phyloP scores from a whole-genome alignment of 805 yeast genomes.

The baker's yeast (Saccharomyces cerevisiae) region DNA sequence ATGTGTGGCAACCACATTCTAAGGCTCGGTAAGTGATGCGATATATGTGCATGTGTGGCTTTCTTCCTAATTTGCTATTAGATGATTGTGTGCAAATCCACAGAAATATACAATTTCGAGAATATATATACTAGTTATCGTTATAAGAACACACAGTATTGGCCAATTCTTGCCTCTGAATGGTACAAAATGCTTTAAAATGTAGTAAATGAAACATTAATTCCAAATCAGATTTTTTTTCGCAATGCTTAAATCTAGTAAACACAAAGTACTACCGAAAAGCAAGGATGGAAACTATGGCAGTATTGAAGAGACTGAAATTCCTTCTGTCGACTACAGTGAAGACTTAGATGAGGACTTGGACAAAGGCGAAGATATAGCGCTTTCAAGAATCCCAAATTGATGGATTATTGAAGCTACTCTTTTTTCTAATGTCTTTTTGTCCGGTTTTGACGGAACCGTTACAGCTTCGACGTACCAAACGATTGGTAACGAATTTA shows the following conservation, averaged over 20 bases:
- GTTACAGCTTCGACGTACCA: constrained; percentile 43
- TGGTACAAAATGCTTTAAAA: not conserved
- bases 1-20: not conserved
- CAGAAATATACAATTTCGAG: not conserved
- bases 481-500: constrained; percentile 37
- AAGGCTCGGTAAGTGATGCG: not conserved
- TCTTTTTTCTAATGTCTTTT: constrained; percentile 33
- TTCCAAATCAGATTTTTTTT: not conserved
- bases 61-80: not conserved
- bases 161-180: not conserved
- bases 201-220: not conserved
- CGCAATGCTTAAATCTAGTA: not conserved
- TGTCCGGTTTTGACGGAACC: constrained; percentile 42
- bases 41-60: not conserved
- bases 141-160: not conserved
- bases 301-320: not conserved
- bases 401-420: constrained; percentile 31
- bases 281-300: not conserved
- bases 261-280: not conserved
- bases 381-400: constrained; percentile 15
- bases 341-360: constrained; percentile 4
- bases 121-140: not conserved
- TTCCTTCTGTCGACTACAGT: not conserved
- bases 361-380: constrained; percentile 6
- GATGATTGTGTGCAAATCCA: not conserved